phyloP scores from a whole-genome alignment of 345 rosid genomes.

The Brassica juncea region DNA sequence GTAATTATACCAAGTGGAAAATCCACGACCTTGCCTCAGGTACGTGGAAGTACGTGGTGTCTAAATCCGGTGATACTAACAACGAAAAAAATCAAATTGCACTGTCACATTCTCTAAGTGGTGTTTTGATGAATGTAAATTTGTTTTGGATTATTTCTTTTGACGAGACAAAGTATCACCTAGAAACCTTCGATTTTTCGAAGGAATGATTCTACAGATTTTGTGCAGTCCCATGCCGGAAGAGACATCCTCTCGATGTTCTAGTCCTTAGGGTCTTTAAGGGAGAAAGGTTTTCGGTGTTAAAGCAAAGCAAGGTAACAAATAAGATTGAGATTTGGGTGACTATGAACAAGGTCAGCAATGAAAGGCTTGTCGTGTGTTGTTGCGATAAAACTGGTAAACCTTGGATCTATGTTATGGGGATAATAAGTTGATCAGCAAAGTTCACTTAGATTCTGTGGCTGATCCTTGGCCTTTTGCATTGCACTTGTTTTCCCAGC shows the following conservation, averaged over 20 bases:
- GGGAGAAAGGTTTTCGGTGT: background rate
- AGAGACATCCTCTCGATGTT: background rate
- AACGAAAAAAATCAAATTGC: no score
- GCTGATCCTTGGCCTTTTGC: conserved; percentile 2
- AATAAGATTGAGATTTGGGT: no score
- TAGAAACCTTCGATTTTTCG: background rate
- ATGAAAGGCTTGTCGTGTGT: conserved; percentile 4
- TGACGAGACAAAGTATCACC: no score
- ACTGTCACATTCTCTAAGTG: no score
- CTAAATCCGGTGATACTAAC: no score
- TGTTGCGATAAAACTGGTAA: background rate
- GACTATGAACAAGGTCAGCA: background rate
- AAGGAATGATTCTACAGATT: background rate
- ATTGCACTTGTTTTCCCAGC: background rate
- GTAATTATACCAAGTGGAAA: no score
- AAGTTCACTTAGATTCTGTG: background rate
- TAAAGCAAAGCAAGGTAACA: background rate
- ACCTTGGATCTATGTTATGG: conserved; percentile 2
- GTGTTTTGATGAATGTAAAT: no score
- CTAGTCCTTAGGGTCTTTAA: background rate
- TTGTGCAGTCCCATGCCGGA: background rate
- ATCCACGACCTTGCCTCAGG: no score
- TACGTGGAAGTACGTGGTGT: no score
- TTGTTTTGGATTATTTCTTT: no score
- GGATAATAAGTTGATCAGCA: background rate